phyloP scores from a whole-genome alignment of 768 basidiomycete genomes.

The Ramaria rubella region DNA sequence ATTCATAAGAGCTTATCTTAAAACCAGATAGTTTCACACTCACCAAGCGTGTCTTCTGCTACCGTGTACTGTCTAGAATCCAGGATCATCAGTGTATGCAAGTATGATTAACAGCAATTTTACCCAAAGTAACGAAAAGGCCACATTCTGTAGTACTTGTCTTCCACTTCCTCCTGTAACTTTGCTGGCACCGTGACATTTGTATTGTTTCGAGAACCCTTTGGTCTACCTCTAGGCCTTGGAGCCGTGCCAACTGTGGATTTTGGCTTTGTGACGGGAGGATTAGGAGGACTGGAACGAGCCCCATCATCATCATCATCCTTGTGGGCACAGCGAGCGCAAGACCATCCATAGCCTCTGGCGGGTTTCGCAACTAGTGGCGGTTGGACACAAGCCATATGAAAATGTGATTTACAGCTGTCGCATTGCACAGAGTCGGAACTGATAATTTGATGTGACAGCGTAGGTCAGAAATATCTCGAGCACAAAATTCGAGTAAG shows the following conservation, averaged over 20 bases:
- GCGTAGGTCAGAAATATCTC: background rate
- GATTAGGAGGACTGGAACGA: conserved; percentile 35
- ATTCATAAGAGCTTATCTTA: conserved; percentile 21
- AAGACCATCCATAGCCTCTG: conserved; percentile 96
- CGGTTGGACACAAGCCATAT: conserved; percentile 91
- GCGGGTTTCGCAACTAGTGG: conserved; percentile 88
- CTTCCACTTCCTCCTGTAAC: conserved; percentile 64
- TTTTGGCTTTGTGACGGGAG: conserved; percentile 42
- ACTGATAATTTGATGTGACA: conserved; percentile 34
- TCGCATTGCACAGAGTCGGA: conserved; percentile 85
- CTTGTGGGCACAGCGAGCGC: conserved; percentile 82
- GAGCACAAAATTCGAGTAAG: conserved; percentile 7
- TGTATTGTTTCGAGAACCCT: conserved; percentile 75
- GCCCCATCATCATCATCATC: conserved; percentile 77
- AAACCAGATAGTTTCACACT: conserved; percentile 20
- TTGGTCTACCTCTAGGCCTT: conserved; percentile 59
- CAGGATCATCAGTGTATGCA: background rate
- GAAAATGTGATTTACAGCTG: conserved; percentile 88
- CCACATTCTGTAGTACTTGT: conserved; percentile 88
- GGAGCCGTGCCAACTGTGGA: conserved; percentile 42
- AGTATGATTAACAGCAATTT: conserved; percentile 24
- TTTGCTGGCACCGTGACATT: conserved; percentile 29
- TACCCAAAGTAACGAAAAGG: conserved; percentile 97
- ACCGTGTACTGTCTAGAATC: conserved; percentile 74
- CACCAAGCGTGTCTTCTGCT: conserved; percentile 87